Base-by-base conservation (phyloP, 1,284 basidiomycete genomes). In the Pseudozyma flocculosa region DNA sequence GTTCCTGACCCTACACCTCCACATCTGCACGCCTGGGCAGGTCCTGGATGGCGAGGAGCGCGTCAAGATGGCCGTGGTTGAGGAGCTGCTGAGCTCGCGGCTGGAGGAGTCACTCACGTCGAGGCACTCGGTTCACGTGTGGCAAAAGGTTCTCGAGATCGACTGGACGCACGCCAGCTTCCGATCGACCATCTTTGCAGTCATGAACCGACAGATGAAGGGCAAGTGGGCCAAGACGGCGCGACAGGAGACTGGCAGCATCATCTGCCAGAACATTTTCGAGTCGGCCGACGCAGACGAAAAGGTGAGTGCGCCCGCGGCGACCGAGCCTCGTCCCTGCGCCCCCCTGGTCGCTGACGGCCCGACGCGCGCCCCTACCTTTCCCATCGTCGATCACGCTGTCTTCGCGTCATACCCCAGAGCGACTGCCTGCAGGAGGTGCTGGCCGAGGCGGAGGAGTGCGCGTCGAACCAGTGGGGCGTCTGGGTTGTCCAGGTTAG, bases 381-480 rank as follows among this genome's bases (percentile, higher is more conserved):
- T n/a, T n/a, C n/a, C n/a, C n/a, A n/a, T n/a, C n/a, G n/a, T n/a
- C n/a, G n/a, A n/a, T n/a, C n/a, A n/a, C n/a, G n/a, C n/a, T n/a
- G n/a, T n/a, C n/a, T n/a, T n/a, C n/a, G n/a, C n/a, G n/a, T n/a
- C n/a, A n/a, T n/a, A n/a, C 15, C 10, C 15, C 19, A 39, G 22
- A 24, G 43, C 21, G 59, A 62, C 46, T 72, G 72, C 54, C 51
- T 78, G 40, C 26, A 54, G 3, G 74, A 76, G 60, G 61, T 78
- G 45, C 50, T 78, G 21, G 57, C 54, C 1, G 32, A 64, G 19
- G 39, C 73, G 26, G 48, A 58, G 36, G 57, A 65, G 8, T 72
- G 69, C 50, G 70, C 69, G 1, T 55, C 54, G 18, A 68, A 75
- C 30, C 75, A 76, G 48, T 76, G 72, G 70, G 75, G 75, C 22